Conservation (phyloP, 192 early-diverging fungal genomes). For the Coemansia sp. region DNA sequence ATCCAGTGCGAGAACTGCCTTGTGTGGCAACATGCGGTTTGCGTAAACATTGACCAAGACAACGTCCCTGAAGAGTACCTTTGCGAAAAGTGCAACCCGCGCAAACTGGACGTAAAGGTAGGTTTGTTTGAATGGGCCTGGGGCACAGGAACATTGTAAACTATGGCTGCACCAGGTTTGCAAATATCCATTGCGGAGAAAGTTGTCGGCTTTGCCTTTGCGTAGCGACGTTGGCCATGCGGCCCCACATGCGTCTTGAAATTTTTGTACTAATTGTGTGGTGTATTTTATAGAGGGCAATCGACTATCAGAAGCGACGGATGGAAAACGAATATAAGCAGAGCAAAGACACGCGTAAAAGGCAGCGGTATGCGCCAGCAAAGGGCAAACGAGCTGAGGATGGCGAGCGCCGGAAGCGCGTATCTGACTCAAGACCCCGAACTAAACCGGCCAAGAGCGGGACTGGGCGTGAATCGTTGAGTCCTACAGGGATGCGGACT, state of each 20-base stretch:
- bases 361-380: slow-evolving; percentile 23
- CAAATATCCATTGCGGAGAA: background rate
- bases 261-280: background rate
- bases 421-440: slow-evolving; percentile 29
- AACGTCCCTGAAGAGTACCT: slow-evolving; percentile 84
- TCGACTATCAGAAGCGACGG: slow-evolving; percentile 49
- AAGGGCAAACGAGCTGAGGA: slow-evolving; percentile 35
- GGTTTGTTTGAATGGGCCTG: background rate
- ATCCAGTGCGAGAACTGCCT: slow-evolving; percentile 93
- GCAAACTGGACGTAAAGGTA: slow-evolving; percentile 59
- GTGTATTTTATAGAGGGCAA: slow-evolving; percentile 28
- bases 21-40: slow-evolving; percentile 95
- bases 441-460: slow-evolving; percentile 16
- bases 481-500: slow-evolving; percentile 24
- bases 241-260: background rate
- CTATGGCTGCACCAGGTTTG: too few species aligned
- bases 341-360: slow-evolving; percentile 41
- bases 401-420: slow-evolving; percentile 37
- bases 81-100: slow-evolving; percentile 83
- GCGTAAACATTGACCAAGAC: slow-evolving; percentile 68
- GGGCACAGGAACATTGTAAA: too few species aligned
- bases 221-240: background rate
- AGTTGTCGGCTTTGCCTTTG: background rate
- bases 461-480: slow-evolving; percentile 30
- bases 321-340: slow-evolving; percentile 37